Conservation (phyloP, 169 alveolate species). For the Perkinsus marinus region DNA sequence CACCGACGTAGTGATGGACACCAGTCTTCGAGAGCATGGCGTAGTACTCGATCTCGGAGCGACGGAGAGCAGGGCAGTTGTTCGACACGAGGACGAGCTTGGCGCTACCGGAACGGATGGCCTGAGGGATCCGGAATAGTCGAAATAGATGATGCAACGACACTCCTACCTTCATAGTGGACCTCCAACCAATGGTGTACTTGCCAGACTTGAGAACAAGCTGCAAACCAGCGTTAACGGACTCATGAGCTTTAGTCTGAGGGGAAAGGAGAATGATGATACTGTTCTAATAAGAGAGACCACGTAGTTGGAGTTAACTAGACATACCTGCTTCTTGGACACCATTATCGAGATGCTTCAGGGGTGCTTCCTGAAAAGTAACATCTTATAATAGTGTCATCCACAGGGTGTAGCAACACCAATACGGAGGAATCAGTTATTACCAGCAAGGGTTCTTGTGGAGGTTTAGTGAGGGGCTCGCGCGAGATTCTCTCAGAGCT, state of each 20-base stretch:
- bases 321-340: background rate
- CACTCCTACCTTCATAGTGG: slow-evolving; percentile 73
- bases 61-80: slow-evolving; percentile 94
- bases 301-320: background rate
- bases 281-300: no score
- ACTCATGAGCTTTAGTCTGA: slow-evolving; percentile 69
- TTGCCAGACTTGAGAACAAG: slow-evolving; percentile 95
- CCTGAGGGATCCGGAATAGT: no score
- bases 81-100: slow-evolving; percentile 21
- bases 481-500: background rate
- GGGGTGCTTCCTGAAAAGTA: background rate
- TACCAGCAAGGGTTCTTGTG: background rate
- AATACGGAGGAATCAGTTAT: background rate
- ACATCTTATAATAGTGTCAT: background rate
- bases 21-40: slow-evolving; percentile 90
- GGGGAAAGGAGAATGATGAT: no score
- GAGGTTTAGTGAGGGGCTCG: background rate
- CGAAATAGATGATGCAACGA: no score
- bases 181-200: slow-evolving; percentile 82
- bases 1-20: slow-evolving; percentile 83
- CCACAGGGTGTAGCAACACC: background rate
- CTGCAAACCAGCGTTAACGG: slow-evolving; percentile 84
- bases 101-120: slow-evolving; percentile 11
- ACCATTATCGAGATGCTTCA: background rate
- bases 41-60: slow-evolving; percentile 92